These are phyloP conservation scores for Chrysosporium queenslandicum DNA, from an alignment of 2,329 filamentous ascomycete species.

Conservation along the genomic window DNA sequence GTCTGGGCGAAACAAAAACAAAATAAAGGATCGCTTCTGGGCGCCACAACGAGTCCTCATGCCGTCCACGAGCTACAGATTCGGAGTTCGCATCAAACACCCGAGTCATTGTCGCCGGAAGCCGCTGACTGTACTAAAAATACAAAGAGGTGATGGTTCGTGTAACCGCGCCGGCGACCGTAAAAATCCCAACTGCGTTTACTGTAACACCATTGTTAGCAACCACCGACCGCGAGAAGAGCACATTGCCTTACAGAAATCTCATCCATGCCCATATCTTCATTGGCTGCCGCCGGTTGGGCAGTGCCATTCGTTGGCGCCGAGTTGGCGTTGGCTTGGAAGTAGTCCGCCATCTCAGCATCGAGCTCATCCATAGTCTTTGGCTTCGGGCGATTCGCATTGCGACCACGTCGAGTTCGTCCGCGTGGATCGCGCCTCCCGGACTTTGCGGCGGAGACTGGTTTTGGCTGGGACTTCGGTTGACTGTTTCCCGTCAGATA, in stretches of 20 bases:
- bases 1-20: too few relatives aligned
- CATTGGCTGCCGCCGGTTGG: constrained; percentile 40
- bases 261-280: constrained; percentile 48
- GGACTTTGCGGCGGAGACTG: constrained; percentile 64
- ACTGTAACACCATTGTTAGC: constrained; percentile 5
- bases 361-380: constrained; percentile 96
- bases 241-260: constrained; percentile 38
- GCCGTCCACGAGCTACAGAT: background rate
- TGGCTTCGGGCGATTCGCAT: constrained; percentile 56
- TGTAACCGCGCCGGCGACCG: background rate
- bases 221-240: constrained; percentile 8
- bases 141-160: background rate
- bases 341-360: constrained; percentile 92
- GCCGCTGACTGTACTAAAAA: background rate
- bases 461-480: constrained; percentile 68
- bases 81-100: background rate
- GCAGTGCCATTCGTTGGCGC: constrained; percentile 40
- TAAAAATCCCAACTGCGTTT: background rate
- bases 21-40: background rate
- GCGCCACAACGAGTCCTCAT: background rate
- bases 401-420: constrained; percentile 48
- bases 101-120: background rate
- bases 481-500: constrained; percentile 32
- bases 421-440: constrained; percentile 40
- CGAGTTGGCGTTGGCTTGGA: constrained; percentile 35